Percentiles rank a stretch among this genome's conserved stretches.
phyloP scores from a whole-genome alignment of 441 rosid species.

The Adansonia gregorii region DNA sequence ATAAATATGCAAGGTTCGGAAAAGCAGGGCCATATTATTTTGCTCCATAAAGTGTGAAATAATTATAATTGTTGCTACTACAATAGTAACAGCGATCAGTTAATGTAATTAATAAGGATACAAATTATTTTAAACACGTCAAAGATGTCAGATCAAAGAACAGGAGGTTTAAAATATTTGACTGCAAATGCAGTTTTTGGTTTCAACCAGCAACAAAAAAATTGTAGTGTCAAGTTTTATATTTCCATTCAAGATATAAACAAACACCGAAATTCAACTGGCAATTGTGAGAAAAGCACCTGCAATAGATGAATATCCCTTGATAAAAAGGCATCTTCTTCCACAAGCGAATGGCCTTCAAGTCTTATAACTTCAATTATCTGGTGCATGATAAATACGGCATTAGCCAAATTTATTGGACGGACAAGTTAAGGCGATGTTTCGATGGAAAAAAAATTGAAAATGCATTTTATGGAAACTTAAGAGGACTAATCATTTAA shows the following conservation, averaged over 20 bases:
- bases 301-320: constrained; percentile 94
- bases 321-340: constrained; percentile 87
- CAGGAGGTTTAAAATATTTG: background rate
- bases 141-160: background rate
- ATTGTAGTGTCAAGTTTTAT: background rate
- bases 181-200: background rate
- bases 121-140: background rate
- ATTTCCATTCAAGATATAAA: background rate
- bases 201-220: background rate
- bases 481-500: background rate
- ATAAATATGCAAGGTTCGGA: background rate
- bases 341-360: constrained; percentile 90
- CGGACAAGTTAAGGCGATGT: background rate
- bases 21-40: background rate
- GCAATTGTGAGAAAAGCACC: constrained; percentile 43
- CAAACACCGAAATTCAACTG: background rate
- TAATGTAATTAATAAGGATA: background rate
- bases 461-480: background rate
- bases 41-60: background rate
- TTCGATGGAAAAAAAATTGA: background rate
- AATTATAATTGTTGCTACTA: background rate
- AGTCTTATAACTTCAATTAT: constrained; percentile 90
- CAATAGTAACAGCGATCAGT: background rate
- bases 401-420: constrained; percentile 12
- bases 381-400: constrained; percentile 40